phyloP scores from a whole-genome alignment of 2,329 filamentous ascomycete species.

The Penicillium palitans region DNA sequence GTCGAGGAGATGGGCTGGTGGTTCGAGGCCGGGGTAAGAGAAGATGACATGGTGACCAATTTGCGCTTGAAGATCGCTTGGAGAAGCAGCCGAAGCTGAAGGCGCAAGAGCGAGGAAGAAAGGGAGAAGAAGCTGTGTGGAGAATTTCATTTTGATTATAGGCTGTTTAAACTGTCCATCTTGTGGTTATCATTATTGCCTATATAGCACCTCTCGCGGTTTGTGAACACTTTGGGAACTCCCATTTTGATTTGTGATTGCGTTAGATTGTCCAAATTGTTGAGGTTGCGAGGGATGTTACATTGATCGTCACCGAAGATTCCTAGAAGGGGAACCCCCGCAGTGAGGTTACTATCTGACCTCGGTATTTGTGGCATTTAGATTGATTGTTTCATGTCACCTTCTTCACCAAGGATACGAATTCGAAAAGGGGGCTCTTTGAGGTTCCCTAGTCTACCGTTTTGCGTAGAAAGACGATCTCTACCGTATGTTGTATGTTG shows the following conservation, averaged over 20 bases:
- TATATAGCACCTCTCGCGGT: neutral
- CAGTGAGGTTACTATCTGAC: conserved; percentile 10
- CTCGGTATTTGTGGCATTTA: neutral
- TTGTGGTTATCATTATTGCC: neutral
- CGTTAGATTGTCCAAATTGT: neutral
- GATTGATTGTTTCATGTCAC: neutral
- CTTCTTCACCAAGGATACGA: neutral
- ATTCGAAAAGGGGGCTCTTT: neutral
- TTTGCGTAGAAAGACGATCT: no score
- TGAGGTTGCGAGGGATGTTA: conserved; percentile 5
- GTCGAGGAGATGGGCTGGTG: conserved; percentile 27
- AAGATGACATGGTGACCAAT: conserved; percentile 35
- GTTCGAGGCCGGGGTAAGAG: conserved; percentile 31
- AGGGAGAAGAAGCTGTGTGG: conserved; percentile 2
- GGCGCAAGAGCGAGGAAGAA: neutral
- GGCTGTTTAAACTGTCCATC: neutral
- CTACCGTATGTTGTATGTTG: neutral
- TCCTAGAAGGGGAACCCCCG: neutral
- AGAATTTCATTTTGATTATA: conserved; percentile 7
- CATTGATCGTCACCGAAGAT: conserved; percentile 14
- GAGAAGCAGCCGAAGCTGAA: neutral
- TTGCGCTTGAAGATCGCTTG: conserved; percentile 14
- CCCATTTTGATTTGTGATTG: neutral
- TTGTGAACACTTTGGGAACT: neutral
- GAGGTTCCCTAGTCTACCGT: neutral